Conservation (phyloP, 495 filamentous ascomycete species). For the Aspergillus cavernicola region DNA sequence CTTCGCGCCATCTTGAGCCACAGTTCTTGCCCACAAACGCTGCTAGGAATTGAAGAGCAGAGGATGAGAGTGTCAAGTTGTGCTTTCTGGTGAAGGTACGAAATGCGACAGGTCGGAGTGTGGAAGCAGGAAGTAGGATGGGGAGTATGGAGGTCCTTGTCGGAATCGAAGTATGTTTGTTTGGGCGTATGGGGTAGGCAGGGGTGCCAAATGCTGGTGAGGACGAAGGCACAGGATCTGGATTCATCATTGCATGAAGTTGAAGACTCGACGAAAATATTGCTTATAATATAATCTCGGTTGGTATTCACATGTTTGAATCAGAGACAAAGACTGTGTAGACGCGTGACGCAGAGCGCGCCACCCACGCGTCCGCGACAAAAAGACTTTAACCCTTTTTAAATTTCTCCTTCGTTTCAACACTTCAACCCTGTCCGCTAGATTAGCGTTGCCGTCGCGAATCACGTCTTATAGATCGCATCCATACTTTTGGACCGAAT, state of each 20-base stretch:
- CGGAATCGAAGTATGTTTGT: conserved; percentile 40
- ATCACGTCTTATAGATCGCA: no score
- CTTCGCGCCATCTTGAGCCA: conserved; percentile 93
- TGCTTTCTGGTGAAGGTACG: conserved; percentile 97
- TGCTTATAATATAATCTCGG: no score
- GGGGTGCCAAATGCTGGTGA: conserved; percentile 88
- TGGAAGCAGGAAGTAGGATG: conserved; percentile 81
- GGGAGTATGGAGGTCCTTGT: conserved; percentile 76
- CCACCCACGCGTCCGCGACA: no score
- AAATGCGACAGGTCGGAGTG: conserved; percentile 86
- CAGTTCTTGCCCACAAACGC: conserved; percentile 89
- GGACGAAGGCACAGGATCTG: conserved; percentile 72
- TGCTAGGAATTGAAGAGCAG: conserved; percentile 78
- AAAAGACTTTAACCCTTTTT: no score
- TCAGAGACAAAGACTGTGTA: no score
- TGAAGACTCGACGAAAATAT: neutral
- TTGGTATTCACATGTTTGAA: no score
- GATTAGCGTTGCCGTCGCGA: no score
- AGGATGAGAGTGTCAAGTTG: conserved; percentile 86
- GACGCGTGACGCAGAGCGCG: no score
- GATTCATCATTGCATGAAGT: conserved; percentile 22
- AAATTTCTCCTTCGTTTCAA: no score
- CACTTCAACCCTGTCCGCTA: no score
- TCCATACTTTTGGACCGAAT: no score
- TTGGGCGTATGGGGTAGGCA: conserved; percentile 59